Evolutionary conservation across 176 grass and related monocot species (phyloP).

Genomic region (Carex pumila): DNA sequence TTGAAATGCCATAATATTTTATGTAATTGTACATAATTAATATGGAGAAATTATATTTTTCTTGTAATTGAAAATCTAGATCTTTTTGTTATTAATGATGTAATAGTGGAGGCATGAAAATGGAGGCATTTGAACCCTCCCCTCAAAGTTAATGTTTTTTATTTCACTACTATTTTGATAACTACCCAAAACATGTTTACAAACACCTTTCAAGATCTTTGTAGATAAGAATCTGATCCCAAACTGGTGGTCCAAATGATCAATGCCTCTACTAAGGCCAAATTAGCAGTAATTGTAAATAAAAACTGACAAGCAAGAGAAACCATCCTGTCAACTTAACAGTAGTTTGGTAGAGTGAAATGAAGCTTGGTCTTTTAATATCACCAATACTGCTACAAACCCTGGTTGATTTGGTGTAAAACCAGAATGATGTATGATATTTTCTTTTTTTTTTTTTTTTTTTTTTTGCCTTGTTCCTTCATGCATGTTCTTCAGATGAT

Average conservation of each 20-base stretch:
- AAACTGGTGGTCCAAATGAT: neutral
- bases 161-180: neutral
- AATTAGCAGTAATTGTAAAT: neutral
- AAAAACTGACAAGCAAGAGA: neutral
- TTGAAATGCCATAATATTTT: neutral
- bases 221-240: neutral
- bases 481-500: neutral
- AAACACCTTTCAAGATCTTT: neutral
- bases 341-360: neutral
- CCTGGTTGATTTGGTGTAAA: neutral
- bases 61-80: neutral
- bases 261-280: neutral
- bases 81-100: neutral
- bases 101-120: neutral
- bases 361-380: neutral
- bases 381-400: neutral
- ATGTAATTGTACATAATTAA: neutral
- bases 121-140: neutral
- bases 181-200: neutral
- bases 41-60: neutral
- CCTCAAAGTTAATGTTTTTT: neutral
- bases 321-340: neutral
- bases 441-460: neutral
- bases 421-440: neutral
- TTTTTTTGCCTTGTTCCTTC: neutral